Conservation (phyloP, 768 basidiomycete species). For the Pleurotus djamor region DNA sequence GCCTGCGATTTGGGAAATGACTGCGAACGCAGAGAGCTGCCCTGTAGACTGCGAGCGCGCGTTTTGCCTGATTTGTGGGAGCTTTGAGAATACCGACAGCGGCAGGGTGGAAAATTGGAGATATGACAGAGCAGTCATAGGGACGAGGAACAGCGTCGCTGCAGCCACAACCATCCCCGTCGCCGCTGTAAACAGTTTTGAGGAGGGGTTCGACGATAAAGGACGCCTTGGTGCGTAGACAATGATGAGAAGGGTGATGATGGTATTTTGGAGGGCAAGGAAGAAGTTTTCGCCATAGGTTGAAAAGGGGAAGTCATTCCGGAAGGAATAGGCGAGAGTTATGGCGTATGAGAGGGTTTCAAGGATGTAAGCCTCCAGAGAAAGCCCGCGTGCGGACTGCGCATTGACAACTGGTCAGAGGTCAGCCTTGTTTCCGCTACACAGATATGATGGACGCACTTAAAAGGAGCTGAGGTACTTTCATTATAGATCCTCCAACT, state of each 20-base stretch:
- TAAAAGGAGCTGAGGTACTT: constrained; percentile 89
- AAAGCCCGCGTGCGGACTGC: constrained; percentile 83
- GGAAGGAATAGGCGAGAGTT: constrained; percentile 81
- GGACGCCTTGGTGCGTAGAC: constrained; percentile 45
- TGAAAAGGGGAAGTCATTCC: constrained; percentile 89
- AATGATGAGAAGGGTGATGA: constrained; percentile 89
- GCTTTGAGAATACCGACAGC: constrained; percentile 86
- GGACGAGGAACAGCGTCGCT: constrained; percentile 43
- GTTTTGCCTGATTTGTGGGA: constrained; percentile 92
- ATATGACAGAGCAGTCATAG: constrained; percentile 51
- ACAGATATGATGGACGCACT: constrained; percentile 46
- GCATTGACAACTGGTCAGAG: constrained; percentile 57
- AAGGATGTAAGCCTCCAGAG: constrained; percentile 81
- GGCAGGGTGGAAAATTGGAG: constrained; percentile 89
- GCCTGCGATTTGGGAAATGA: constrained; percentile 83
- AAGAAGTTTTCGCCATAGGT: constrained; percentile 98
- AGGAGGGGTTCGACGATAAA: constrained; percentile 4
- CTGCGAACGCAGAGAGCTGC: constrained; percentile 91
- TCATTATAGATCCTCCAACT: constrained; percentile 91
- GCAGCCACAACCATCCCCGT: constrained; percentile 23
- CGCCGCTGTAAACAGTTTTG: constrained; percentile 27
- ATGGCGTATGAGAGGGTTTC: constrained; percentile 93
- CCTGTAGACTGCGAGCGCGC: constrained; percentile 76
- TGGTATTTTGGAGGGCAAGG: constrained; percentile 82
- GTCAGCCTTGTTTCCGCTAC: not conserved